Conservation (phyloP, 805 yeast genomes). For the Saccharomycopsis synnaedendra region DNA sequence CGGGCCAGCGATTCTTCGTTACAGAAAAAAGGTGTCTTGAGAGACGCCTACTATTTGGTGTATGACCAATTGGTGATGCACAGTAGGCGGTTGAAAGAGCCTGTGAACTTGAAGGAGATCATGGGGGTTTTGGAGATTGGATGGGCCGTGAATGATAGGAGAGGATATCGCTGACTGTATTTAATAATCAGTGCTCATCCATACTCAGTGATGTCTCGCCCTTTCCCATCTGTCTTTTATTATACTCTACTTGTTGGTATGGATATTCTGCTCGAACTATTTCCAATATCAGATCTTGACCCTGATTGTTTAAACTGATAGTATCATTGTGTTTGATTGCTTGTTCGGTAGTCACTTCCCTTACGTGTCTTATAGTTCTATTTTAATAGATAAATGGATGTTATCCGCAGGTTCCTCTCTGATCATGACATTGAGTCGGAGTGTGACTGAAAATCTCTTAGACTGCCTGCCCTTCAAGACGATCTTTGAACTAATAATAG, state of each 20-base stretch:
- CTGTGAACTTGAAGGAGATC: conserved; percentile 59
- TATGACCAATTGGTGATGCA: conserved; percentile 63
- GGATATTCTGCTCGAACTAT: background rate
- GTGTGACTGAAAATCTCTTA: too few species aligned
- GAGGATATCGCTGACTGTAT: background rate
- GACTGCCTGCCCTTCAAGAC: too few species aligned
- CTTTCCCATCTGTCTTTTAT: background rate
- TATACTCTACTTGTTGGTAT: background rate
- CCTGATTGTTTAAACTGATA: background rate
- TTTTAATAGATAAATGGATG: too few species aligned
- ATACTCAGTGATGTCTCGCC: too few species aligned
- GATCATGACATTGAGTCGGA: too few species aligned
- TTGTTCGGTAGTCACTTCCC: too few species aligned
- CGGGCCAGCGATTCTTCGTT: conserved; percentile 4
- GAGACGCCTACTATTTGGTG: conserved; percentile 45
- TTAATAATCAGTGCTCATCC: background rate
- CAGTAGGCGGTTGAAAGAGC: conserved; percentile 48
- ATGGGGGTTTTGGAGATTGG: conserved; percentile 19
- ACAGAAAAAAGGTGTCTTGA: conserved; percentile 25
- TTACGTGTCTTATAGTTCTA: too few species aligned
- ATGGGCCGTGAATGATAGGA: conserved; percentile 21
- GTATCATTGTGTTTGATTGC: background rate
- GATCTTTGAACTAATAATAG: too few species aligned
- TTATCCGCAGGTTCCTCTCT: too few species aligned
- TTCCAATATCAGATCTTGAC: background rate